These are phyloP conservation scores for Phlebiopsis flavidoalba DNA, from an alignment of 768 basidiomycete species.

Conservation along the genomic window DNA sequence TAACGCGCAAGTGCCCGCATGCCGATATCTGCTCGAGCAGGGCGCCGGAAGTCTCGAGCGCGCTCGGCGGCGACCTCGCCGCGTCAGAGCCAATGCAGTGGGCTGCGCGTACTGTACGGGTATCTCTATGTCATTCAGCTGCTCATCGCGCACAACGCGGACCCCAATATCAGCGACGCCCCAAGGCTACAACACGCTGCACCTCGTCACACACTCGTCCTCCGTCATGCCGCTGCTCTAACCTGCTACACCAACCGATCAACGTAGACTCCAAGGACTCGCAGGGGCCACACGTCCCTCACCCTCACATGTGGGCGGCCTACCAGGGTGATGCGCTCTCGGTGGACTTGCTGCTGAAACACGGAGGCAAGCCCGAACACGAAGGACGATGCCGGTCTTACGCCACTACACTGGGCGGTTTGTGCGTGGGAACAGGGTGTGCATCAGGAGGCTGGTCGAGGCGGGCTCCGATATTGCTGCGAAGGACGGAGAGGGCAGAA, in stretches of 20 bases:
- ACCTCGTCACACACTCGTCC: slow-evolving; percentile 92
- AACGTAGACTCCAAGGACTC: slow-evolving; percentile 86
- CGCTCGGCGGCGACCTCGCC: slow-evolving; percentile 87
- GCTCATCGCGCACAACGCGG: slow-evolving; percentile 83
- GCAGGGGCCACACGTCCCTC: slow-evolving; percentile 68
- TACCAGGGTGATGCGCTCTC: slow-evolving; percentile 98
- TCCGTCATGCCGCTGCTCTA: slow-evolving; percentile 93
- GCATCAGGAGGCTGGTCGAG: slow-evolving; percentile 80
- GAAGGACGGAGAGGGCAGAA: slow-evolving; percentile 81
- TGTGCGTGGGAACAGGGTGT: slow-evolving; percentile 86
- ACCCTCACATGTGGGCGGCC: slow-evolving; percentile 96
- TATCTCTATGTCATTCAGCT: slow-evolving; percentile 95
- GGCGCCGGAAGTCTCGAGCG: slow-evolving; percentile 96
- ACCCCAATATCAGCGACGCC: slow-evolving; percentile 88
- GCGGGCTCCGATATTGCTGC: slow-evolving; percentile 79
- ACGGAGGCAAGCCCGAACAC: slow-evolving; percentile 78
- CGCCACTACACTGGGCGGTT: slow-evolving; percentile 97
- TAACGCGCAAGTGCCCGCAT: slow-evolving; percentile 89
- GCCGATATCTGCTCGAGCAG: slow-evolving; percentile 81
- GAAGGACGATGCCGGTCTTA: slow-evolving; percentile 76
- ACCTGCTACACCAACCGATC: slow-evolving; percentile 88
- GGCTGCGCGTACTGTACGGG: slow-evolving; percentile 96
- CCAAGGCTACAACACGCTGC: slow-evolving; percentile 94
- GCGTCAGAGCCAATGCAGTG: slow-evolving; percentile 98
- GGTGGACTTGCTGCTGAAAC: slow-evolving; percentile 83